phyloP scores from a whole-genome alignment of 1,284 basidiomycete genomes.

The Lignosus rhinocerotis region DNA sequence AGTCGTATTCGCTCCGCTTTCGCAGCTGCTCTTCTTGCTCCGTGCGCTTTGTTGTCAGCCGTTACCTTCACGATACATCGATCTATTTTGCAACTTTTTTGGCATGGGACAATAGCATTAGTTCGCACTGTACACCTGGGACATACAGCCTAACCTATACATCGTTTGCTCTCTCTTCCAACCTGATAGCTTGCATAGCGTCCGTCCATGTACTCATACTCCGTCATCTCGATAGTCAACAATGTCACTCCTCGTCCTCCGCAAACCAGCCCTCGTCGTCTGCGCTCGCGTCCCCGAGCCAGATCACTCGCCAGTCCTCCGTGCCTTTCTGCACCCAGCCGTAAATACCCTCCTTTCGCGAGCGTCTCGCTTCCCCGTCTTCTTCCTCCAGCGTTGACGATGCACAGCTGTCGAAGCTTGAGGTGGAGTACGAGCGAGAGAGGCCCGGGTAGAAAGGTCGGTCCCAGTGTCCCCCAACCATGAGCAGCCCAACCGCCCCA shows the following conservation, averaged over 20 bases:
- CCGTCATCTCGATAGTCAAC: slow-evolving; percentile 2
- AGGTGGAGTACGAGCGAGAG: slow-evolving; percentile 41
- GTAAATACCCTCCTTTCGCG: slow-evolving; percentile 64
- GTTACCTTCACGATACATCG: not conserved
- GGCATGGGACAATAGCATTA: slow-evolving; percentile 21
- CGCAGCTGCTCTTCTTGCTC: not conserved
- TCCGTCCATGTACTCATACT: slow-evolving; percentile 22
- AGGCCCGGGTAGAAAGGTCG: slow-evolving; percentile 43
- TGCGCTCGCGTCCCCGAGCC: slow-evolving; percentile 62
- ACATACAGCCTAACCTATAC: slow-evolving; percentile 23
- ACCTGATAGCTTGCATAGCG: slow-evolving; percentile 9
- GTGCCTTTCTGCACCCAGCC: slow-evolving; percentile 69
- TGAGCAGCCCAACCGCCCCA: slow-evolving; percentile 65
- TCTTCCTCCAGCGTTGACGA: slow-evolving; percentile 51
- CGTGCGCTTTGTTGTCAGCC: slow-evolving; percentile 7
- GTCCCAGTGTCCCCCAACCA: slow-evolving; percentile 72
- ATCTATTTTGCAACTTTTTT: slow-evolving; percentile 2
- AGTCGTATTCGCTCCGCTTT: not conserved
- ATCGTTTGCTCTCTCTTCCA: slow-evolving; percentile 22
- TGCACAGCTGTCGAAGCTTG: slow-evolving; percentile 43
- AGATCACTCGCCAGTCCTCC: slow-evolving; percentile 76
- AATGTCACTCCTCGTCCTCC: slow-evolving; percentile 16
- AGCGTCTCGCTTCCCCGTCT: slow-evolving; percentile 26
- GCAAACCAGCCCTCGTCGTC: slow-evolving; percentile 30
- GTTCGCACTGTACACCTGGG: slow-evolving; percentile 23